Conservation (phyloP, 2,329 filamentous ascomycete genomes). For the Berkeleyomyces basicola region DNA sequence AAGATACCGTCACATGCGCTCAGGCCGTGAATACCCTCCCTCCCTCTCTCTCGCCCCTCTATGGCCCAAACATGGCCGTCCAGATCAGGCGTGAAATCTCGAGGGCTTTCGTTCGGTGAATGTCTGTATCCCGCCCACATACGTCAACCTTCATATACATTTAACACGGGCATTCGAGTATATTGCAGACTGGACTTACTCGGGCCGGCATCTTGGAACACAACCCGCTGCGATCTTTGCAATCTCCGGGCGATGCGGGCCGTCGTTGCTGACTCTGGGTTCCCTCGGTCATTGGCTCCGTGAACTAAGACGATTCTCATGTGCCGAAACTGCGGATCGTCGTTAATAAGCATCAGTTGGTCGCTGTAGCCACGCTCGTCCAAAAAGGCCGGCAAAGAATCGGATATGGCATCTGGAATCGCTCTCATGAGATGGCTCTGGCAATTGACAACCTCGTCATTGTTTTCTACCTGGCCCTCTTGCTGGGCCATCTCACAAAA, state of each 20-base stretch:
- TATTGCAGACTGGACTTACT: neutral
- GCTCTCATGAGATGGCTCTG: neutral
- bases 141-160: neutral
- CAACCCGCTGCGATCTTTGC: neutral
- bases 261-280: neutral
- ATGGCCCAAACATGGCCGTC: neutral
- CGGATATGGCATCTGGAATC: neutral
- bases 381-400: neutral
- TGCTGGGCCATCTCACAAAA: conserved; percentile 6
- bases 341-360: neutral
- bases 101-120: neutral
- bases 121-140: neutral
- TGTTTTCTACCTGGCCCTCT: neutral
- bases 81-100: neutral
- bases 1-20: neutral
- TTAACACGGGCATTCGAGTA: neutral
- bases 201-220: neutral
- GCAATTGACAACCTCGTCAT: neutral
- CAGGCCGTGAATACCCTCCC: neutral
- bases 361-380: neutral
- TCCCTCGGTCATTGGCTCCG: neutral
- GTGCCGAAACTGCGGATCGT: neutral
- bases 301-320: neutral
- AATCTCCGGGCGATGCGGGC: neutral
- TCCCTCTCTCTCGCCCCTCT: neutral